Evolutionary conservation across 176 grass and related monocot genomes (phyloP).

Genomic region (bread wheat (Triticum aestivum)): IWGSC_CS_RefSeq_v2.1 NC_057807.1:658725556-658726055

Average conservation of each 20-base stretch:
- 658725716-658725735: neutral
- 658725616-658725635: no score
- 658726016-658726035: neutral
- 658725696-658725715: neutral
- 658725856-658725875: neutral
- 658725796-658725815: neutral
- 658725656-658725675: neutral
- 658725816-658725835: no score
- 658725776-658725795: neutral
- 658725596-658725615: no score
- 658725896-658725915: neutral
- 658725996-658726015: neutral
- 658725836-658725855: no score
- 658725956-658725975: neutral
- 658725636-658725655: no score
- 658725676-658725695: neutral
- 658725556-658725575: no score
- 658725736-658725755: neutral
- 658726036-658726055: neutral
- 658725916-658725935: neutral
- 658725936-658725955: neutral
- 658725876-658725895: neutral
- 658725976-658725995: neutral
- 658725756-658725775: neutral
- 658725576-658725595: no score